Evolutionary conservation across 192 early-diverging fungal genomes (phyloP), one percentile per base, ranked within the genome.

Genomic region (Funneliformis geosporum): DNA sequence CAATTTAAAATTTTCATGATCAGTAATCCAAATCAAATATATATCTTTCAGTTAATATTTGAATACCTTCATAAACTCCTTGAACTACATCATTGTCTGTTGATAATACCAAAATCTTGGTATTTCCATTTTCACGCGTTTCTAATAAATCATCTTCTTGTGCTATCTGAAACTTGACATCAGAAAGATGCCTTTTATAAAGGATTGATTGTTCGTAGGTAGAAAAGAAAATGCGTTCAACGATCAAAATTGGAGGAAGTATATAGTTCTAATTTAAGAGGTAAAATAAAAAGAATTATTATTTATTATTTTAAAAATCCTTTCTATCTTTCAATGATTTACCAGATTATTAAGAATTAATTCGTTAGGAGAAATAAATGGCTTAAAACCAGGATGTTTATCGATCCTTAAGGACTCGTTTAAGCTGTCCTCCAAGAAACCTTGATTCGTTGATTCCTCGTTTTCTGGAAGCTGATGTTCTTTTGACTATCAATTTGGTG

Each of bases 111-210:
- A 90, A 78, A 82, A 90, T 80, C 23, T 83, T 86, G 9, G 67
- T 80, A 64, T 80, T 62, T n/a, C 66, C 75, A 21, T 78, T 66
- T 46, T 82, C 7, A 76, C 65, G 11, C 28, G 59, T 14, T 72
- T 67, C 84, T n/a, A 80, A 73, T 21, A 83, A 78, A 46, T 84
- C 89, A 44, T 87, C 95, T 33, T 93, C 88, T 68, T 91, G 87
- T 42, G 94, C 94, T 28, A 95, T 85, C 67, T 95, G 93, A 75
- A 94, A 94, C 81, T 94, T 94, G 66, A 96, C 91, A 79, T 97
- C 96, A 40, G 89, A 88, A 14, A 95, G 80, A 64, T 89, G 92
- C 8, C 94, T 90, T 80, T 91, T 92, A 84, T 91, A 93, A 69
- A 94, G 73, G 12, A 47, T 3, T 5, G 40, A 28, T 42, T 21